Evolutionary conservation across 2,329 filamentous ascomycete genomes (phyloP), one percentile per base, ranked within the genome.

Genomic region (Chaetomium sp.): DNA sequence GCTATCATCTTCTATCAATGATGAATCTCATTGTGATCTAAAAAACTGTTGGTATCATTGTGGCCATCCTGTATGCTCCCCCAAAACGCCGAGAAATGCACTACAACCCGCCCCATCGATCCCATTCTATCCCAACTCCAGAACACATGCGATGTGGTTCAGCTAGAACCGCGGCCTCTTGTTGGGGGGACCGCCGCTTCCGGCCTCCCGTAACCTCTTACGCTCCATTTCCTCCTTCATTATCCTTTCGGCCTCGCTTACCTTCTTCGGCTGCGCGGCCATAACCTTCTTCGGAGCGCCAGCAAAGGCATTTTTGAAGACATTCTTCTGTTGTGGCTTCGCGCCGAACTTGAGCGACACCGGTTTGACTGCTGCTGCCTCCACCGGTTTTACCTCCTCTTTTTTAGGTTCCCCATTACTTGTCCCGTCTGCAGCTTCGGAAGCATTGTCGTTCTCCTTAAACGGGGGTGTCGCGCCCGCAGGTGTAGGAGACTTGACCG

Each of bases 221-320:
- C 79, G 77, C 64, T 90, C 87, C 71, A 89, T 79, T 67, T 91
- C 88, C 64, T 88, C 86, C 70, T 87, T 89, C 91, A 95, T 96
- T 65, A 94, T 95, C 52, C 87, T 80, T 71, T 92, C 90, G 3
- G 86, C 87, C 67, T 95, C 89, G 65, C 88, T 92, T 81, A 95
- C 92, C 65, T 88, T 94, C 76, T 88, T 90, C 1, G 84, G 85
- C 53, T 80, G 79, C 59, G 83, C 82, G 3, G 81, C 72, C 9
- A 76, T 78, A 36, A 73, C 64, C 68, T 89, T 89, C 70, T 89
- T 89, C 3, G 78, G 74, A 1, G 80, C 79, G 0, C 74, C 72
- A 0, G 70, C 68, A 1, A 89, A 73, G 0, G 85, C 84, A 61
- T 91, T 92, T 74, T 90, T 91, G 62, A 95, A 94, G 0, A 94